A percentile compares a stretch with the other conserved stretches of the same genome.
Evolutionary conservation across 805 yeast genomes (phyloP).

Genomic region (Myxozyma geophila): DNA sequence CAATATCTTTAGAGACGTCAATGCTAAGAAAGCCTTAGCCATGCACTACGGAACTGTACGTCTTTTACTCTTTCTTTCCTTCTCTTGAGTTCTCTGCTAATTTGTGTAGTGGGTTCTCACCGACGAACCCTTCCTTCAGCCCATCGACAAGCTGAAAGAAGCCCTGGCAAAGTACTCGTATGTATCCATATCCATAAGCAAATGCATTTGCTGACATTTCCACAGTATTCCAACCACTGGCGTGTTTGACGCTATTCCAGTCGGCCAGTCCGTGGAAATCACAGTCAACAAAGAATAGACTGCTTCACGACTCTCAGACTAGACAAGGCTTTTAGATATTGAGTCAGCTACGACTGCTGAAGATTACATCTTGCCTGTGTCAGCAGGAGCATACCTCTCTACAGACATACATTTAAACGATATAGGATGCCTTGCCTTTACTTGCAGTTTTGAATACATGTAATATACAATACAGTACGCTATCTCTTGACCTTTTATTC

Average conservation of each 20-base stretch:
- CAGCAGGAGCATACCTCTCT: too few species aligned
- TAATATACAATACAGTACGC: too few species aligned
- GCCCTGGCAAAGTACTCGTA: constrained; percentile 17
- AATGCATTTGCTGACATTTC: background rate
- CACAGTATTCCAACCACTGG: constrained; percentile 17
- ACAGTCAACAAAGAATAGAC: background rate
- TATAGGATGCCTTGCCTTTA: too few species aligned
- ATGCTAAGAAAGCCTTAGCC: constrained; percentile 28
- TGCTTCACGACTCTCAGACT: too few species aligned
- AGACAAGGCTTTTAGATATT: too few species aligned
- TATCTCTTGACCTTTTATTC: too few species aligned
- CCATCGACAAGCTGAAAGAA: constrained; percentile 20
- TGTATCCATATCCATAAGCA: background rate
- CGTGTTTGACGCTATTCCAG: constrained; percentile 21
- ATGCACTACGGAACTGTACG: constrained; percentile 33
- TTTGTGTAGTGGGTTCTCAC: constrained; percentile 23
- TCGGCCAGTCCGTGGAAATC: constrained; percentile 23
- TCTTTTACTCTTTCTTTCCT: background rate
- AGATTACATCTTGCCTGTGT: too few species aligned
- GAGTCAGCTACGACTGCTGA: too few species aligned
- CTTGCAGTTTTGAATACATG: too few species aligned
- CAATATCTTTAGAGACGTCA: constrained; percentile 23
- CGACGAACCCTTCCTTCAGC: constrained; percentile 32
- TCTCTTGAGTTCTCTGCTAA: background rate
- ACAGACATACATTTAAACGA: too few species aligned